Percentiles rank a stretch among this genome's conserved stretches.
Evolutionary conservation across 2,329 filamentous ascomycete genomes (phyloP).

Genomic region (Fusarium napiforme): DNA sequence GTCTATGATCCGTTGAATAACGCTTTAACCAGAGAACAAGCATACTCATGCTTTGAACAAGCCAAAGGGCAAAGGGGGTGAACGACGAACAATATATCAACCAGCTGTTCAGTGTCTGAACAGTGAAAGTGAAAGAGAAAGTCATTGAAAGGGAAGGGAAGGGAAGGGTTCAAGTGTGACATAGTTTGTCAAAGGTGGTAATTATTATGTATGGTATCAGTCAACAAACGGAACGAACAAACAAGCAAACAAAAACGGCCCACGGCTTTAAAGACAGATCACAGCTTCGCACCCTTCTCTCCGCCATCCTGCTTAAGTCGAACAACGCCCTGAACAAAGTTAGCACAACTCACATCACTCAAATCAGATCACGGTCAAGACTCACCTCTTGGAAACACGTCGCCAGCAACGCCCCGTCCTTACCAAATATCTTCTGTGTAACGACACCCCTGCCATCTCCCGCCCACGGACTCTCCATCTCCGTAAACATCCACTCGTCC

Average conservation of each 20-base stretch:
- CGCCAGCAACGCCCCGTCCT: constrained; percentile 77
- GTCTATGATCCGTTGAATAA: background rate
- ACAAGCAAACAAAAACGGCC: background rate
- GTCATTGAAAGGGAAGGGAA: background rate
- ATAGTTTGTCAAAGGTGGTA: background rate
- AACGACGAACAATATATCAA: background rate
- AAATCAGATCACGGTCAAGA: constrained; percentile 35
- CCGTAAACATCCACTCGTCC: constrained; percentile 82
- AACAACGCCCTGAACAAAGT: constrained; percentile 59
- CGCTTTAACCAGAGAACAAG: background rate
- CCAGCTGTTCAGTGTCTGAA: background rate
- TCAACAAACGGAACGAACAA: background rate
- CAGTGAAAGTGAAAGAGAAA: background rate
- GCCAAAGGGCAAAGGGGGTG: background rate
- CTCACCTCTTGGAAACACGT: constrained; percentile 83
- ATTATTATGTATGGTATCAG: constrained; percentile 15
- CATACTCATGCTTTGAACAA: background rate
- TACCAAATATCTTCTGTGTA: constrained; percentile 76
- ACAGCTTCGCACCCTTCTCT: constrained; percentile 51
- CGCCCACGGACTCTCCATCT: constrained; percentile 84
- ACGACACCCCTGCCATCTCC: constrained; percentile 82
- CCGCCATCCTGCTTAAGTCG: constrained; percentile 57
- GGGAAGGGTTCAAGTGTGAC: background rate
- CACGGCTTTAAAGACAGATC: background rate
- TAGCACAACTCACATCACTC: constrained; percentile 22